phyloP scores from a whole-genome alignment of 2,329 filamentous ascomycete species.

The Verticillium isaacii region DNA sequence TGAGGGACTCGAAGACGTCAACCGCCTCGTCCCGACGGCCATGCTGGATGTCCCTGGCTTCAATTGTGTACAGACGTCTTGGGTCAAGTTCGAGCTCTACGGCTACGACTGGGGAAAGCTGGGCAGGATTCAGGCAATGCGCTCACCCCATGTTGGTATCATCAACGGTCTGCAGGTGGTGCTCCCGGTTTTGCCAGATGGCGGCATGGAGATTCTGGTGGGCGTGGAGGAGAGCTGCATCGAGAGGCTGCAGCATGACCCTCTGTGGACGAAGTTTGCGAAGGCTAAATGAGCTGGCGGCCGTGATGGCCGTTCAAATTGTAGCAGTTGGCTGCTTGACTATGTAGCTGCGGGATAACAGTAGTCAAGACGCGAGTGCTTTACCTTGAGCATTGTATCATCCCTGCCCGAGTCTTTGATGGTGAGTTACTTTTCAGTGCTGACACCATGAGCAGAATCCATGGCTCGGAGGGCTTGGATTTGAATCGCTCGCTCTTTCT shows the following conservation, averaged over 20 bases:
- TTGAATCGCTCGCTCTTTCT: too few relatives aligned
- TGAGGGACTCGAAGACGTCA: conserved; percentile 24
- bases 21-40: conserved; percentile 23
- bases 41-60: conserved; percentile 29
- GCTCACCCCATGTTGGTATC: conserved; percentile 23
- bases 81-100: conserved; percentile 26
- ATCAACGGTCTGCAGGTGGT: conserved; percentile 27
- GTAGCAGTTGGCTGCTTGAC: too few relatives aligned
- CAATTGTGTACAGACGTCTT: conserved; percentile 27
- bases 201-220: conserved; percentile 27
- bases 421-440: too few relatives aligned
- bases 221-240: conserved; percentile 24
- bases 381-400: too few relatives aligned
- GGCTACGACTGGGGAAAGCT: conserved; percentile 26
- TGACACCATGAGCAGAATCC: too few relatives aligned
- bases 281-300: neutral
- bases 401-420: too few relatives aligned
- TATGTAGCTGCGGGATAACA: too few relatives aligned
- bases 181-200: conserved; percentile 23
- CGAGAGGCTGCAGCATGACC: conserved; percentile 22
- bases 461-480: too few relatives aligned
- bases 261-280: conserved; percentile 13
- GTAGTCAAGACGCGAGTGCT: too few relatives aligned
- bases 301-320: too few relatives aligned
- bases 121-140: conserved; percentile 21